Evolutionary conservation across 1,284 basidiomycete species (phyloP).

Genomic region (Ustilago hordei): DNA sequence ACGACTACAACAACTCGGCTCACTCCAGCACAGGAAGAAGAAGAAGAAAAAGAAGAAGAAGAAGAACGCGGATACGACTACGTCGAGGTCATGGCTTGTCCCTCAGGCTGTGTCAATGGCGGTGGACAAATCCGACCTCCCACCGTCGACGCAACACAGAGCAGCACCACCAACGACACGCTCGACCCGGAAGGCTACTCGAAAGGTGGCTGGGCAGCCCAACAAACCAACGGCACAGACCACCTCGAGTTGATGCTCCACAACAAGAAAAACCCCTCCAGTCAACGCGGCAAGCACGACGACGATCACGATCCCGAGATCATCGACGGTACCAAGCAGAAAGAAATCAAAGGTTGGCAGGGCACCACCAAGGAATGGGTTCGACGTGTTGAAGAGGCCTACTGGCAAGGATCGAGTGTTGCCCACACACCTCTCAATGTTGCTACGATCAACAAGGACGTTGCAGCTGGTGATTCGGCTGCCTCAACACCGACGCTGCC

Average conservation of each 20-base stretch:
- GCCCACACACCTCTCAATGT: conserved; percentile 44
- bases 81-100: conserved; percentile 99
- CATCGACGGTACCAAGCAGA: conserved; percentile 21
- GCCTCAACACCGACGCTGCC: conserved; percentile 33
- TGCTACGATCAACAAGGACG: conserved; percentile 9
- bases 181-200: conserved; percentile 42
- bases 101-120: conserved; percentile 95
- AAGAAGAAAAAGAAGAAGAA: conserved; percentile 71
- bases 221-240: conserved; percentile 14
- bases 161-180: neutral
- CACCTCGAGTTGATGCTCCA: conserved; percentile 74
- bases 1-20: neutral
- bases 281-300: conserved; percentile 71
- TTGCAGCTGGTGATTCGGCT: conserved; percentile 18
- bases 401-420: conserved; percentile 62
- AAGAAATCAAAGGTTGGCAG: conserved; percentile 62
- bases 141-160: conserved; percentile 11
- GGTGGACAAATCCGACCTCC: conserved; percentile 80
- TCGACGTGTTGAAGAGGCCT: conserved; percentile 60
- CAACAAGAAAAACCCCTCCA: conserved; percentile 64
- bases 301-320: conserved; percentile 53
- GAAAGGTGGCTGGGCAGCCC: conserved; percentile 32
- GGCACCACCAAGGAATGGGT: conserved; percentile 68
- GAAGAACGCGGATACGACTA: conserved; percentile 84
- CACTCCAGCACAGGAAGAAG: conserved; percentile 50